These are phyloP conservation scores for Lodderomyces elongisporus DNA, from an alignment of 1,139 yeast species.

Conservation along the genomic window DNA sequence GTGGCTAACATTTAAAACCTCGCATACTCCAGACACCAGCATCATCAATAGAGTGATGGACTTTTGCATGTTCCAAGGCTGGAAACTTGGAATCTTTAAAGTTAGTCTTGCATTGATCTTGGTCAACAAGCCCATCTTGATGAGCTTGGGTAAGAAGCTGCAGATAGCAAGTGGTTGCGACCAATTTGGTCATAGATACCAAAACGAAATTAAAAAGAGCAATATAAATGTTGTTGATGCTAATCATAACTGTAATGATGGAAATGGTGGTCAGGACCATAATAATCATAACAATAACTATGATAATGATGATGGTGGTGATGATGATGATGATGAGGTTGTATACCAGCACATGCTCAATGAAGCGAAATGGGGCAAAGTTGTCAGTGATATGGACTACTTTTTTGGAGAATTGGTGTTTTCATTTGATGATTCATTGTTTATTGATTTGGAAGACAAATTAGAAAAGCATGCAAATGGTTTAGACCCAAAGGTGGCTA, in stretches of 20 bases:
- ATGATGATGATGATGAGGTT: conserved; percentile 53
- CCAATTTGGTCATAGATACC: too few relatives aligned
- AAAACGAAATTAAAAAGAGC: neutral
- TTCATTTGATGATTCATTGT: conserved; percentile 33
- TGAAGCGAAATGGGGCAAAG: conserved; percentile 49
- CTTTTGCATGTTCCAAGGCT: conserved; percentile 57
- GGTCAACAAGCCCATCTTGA: conserved; percentile 47
- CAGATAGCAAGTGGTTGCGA: too few relatives aligned
- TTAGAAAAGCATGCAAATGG: too few relatives aligned
- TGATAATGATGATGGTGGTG: too few relatives aligned
- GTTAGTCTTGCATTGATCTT: conserved; percentile 53
- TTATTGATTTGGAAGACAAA: conserved; percentile 13
- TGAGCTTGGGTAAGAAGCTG: conserved; percentile 41
- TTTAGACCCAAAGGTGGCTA: too few relatives aligned
- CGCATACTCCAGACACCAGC: conserved; percentile 51
- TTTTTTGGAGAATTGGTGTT: conserved; percentile 39
- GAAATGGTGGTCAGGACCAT: too few relatives aligned
- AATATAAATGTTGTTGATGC: too few relatives aligned
- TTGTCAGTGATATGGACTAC: conserved; percentile 43
- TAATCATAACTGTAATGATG: too few relatives aligned
- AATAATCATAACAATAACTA: too few relatives aligned
- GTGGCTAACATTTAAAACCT: conserved; percentile 63
- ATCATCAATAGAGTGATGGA: conserved; percentile 51
- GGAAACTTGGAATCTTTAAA: conserved; percentile 58
- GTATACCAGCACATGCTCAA: conserved; percentile 58